phyloP scores from a whole-genome alignment of 2,329 filamentous ascomycete species.

The Nectriaceae sp. region DNA sequence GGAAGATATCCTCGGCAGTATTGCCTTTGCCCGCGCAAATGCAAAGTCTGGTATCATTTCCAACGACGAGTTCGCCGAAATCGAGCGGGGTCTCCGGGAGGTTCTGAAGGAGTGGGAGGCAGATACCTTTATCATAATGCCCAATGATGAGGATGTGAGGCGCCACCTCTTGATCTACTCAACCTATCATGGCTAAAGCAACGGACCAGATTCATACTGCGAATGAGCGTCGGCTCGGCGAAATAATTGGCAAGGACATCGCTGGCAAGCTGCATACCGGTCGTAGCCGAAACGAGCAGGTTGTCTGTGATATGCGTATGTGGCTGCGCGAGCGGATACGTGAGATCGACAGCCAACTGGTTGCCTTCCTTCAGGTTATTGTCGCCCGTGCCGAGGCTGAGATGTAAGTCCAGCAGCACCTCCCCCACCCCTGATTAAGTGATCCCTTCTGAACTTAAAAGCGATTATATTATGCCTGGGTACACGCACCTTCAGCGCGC shows the following conservation, averaged over 20 bases:
- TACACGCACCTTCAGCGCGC: constrained; percentile 31
- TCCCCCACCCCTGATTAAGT: constrained; percentile 20
- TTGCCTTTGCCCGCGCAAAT: constrained; percentile 68
- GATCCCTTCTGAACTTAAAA: constrained; percentile 13
- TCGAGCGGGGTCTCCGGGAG: constrained; percentile 59
- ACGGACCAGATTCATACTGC: constrained; percentile 61
- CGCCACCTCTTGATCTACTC: no score
- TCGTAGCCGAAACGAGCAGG: constrained; percentile 86
- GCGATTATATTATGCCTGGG: constrained; percentile 31
- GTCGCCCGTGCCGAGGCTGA: constrained; percentile 57
- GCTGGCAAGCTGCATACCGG: constrained; percentile 89
- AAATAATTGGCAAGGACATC: constrained; percentile 83
- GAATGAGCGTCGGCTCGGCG: constrained; percentile 72
- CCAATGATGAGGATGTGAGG: constrained; percentile 20
- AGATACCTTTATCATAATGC: constrained; percentile 27
- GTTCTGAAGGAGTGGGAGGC: constrained; percentile 31
- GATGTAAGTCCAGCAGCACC: constrained; percentile 26
- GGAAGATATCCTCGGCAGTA: constrained; percentile 65
- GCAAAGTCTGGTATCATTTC: constrained; percentile 63
- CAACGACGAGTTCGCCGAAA: constrained; percentile 60
- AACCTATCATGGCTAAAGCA: constrained; percentile 4
- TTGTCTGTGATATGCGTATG: constrained; percentile 86
- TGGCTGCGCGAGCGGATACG: constrained; percentile 79
- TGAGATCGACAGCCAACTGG: constrained; percentile 68
- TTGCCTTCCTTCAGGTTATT: constrained; percentile 69